Evolutionary conservation across 805 yeast genomes (phyloP).

Genomic region (Candida bentonensis): DNA sequence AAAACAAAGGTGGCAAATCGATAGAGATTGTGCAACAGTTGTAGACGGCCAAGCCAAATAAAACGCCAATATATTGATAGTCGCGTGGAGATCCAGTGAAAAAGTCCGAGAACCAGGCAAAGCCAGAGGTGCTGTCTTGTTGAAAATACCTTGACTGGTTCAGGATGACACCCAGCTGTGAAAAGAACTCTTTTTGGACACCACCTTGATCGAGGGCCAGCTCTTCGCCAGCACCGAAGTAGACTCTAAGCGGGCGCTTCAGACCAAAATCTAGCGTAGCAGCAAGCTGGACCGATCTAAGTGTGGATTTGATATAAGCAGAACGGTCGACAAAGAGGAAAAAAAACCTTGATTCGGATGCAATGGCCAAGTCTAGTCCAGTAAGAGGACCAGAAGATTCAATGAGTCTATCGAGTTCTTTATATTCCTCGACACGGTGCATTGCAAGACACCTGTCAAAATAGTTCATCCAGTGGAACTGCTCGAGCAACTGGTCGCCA

Average conservation of each 20-base stretch:
- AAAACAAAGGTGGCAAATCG: background rate
- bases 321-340: background rate
- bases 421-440: no score
- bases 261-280: background rate
- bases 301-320: background rate
- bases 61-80: background rate
- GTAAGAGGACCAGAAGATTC: no score
- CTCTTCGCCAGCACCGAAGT: background rate
- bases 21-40: background rate
- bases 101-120: background rate
- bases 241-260: background rate
- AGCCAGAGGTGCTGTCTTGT: background rate
- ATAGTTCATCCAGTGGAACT: background rate
- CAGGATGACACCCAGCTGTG: background rate
- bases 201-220: background rate
- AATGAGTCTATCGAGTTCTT: no score
- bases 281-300: background rate
- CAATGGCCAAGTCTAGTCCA: background rate
- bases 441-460: background rate
- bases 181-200: constrained; percentile 1
- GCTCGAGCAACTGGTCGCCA: background rate
- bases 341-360: background rate
- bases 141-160: background rate
- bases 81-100: background rate
- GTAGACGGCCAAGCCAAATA: background rate